Conservation (phyloP, 1,284 basidiomycete species). For the Lentinula novae-zelandiae region DNA sequence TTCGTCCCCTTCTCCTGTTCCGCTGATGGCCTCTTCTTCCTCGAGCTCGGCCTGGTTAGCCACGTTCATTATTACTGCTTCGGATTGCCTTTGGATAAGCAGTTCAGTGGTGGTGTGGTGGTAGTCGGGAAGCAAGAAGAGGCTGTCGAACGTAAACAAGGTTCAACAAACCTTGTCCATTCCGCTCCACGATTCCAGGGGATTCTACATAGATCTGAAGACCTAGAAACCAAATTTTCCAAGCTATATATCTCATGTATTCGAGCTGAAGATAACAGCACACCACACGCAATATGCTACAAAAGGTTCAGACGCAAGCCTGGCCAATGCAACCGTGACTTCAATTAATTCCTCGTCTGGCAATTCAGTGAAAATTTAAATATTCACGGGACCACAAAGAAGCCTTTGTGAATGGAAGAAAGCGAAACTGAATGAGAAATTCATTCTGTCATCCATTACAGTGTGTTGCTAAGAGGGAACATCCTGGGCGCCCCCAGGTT, state of each 20-base stretch:
- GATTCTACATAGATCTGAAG: no score
- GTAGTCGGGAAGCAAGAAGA: background rate
- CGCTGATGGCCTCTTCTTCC: constrained; percentile 51
- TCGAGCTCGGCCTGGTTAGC: constrained; percentile 38
- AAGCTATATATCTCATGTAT: no score
- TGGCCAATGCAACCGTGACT: background rate
- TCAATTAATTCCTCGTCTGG: background rate
- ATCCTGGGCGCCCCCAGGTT: background rate
- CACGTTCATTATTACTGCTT: background rate
- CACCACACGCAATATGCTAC: no score
- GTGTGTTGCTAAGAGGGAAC: background rate
- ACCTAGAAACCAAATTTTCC: no score
- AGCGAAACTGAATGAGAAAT: background rate
- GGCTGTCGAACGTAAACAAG: background rate
- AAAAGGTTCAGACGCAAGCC: background rate
- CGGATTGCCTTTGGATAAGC: background rate
- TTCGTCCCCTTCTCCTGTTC: constrained; percentile 56
- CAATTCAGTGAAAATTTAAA: background rate
- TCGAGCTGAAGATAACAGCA: no score
- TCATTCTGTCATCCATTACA: background rate
- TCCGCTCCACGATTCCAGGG: no score
- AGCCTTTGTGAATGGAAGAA: background rate
- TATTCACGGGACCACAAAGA: background rate
- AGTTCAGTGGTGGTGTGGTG: background rate
- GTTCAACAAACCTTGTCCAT: no score